Conservation (phyloP, 2,329 filamentous ascomycete genomes). For the Hypomyces perniciosus region DNA sequence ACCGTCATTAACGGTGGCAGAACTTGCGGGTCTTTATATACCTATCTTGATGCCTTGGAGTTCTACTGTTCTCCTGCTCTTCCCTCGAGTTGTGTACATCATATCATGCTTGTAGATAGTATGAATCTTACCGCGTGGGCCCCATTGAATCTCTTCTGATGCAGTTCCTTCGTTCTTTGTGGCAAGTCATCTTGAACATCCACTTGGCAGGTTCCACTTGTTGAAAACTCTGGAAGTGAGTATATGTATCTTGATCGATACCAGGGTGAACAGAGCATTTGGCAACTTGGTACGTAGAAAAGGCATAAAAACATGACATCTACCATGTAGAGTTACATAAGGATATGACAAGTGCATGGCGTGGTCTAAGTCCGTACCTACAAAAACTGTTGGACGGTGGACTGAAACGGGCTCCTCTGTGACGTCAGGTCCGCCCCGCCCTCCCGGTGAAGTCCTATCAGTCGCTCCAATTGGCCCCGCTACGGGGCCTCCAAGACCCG, state of each 20-base stretch:
- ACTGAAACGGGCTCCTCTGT: slow-evolving; percentile 15
- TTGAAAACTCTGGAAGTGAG: slow-evolving; percentile 11
- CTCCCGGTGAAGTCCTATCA: slow-evolving; percentile 24
- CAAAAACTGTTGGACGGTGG: background rate
- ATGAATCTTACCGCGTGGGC: slow-evolving; percentile 9
- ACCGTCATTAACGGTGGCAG: slow-evolving; percentile 38
- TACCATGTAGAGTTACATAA: no score
- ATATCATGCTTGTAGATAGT: background rate
- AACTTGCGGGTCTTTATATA: slow-evolving; percentile 19
- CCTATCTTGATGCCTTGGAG: background rate
- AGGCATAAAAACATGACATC: no score
- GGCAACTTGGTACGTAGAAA: no score
- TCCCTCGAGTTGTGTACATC: background rate
- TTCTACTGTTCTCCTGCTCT: background rate
- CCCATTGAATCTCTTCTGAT: slow-evolving; percentile 1
- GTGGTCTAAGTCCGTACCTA: background rate
- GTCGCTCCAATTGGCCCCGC: slow-evolving; percentile 22
- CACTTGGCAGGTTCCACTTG: slow-evolving; percentile 17
- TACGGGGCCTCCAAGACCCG: slow-evolving; percentile 5
- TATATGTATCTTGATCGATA: background rate
- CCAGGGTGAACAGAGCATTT: background rate
- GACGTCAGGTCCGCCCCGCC: slow-evolving; percentile 24
- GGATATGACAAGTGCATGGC: no score
- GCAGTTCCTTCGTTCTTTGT: slow-evolving; percentile 5
- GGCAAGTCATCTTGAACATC: slow-evolving; percentile 13